These are phyloP conservation scores for Symbiodinium pilosum DNA, from an alignment of 73 alveolate species.

Conservation along the genomic window DNA sequence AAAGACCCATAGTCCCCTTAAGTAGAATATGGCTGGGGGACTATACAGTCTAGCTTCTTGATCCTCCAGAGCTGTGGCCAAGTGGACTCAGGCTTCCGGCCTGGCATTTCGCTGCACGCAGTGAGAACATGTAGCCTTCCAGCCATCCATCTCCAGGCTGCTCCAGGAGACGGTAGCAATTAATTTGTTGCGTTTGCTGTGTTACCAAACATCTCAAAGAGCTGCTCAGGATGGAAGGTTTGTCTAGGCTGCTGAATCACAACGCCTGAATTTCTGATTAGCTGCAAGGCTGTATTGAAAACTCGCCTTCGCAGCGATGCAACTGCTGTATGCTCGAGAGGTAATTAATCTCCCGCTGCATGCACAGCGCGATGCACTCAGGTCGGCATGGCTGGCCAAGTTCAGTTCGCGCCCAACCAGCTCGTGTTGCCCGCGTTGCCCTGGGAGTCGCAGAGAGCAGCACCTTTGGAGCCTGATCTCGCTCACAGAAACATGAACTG, in stretches of 20 bases:
- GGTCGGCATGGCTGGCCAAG: background rate
- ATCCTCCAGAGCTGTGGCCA: too few species aligned
- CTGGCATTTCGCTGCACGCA: background rate
- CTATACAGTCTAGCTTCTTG: too few species aligned
- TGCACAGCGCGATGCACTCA: background rate
- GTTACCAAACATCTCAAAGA: too few species aligned
- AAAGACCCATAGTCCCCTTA: too few species aligned
- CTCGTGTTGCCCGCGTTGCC: background rate
- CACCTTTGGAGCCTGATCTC: background rate
- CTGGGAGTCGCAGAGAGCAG: background rate
- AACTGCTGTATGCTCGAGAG: background rate
- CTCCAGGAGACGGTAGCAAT: too few species aligned
- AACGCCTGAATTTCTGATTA: background rate
- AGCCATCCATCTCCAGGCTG: too few species aligned
- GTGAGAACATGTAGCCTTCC: background rate
- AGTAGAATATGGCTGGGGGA: too few species aligned
- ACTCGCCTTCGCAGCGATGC: background rate
- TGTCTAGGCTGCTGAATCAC: too few species aligned
- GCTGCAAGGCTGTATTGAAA: constrained; percentile 1
- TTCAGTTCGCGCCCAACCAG: background rate
- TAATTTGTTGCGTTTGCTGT: too few species aligned
- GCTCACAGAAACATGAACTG: too few species aligned
- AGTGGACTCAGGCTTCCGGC: background rate
- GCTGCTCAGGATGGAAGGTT: too few species aligned
- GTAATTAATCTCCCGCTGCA: background rate